A percentile compares a stretch with the other conserved stretches of the same genome.
Evolutionary conservation across 306 rosid genomes (phyloP).

Genomic region (Vigna unguiculata): DNA sequence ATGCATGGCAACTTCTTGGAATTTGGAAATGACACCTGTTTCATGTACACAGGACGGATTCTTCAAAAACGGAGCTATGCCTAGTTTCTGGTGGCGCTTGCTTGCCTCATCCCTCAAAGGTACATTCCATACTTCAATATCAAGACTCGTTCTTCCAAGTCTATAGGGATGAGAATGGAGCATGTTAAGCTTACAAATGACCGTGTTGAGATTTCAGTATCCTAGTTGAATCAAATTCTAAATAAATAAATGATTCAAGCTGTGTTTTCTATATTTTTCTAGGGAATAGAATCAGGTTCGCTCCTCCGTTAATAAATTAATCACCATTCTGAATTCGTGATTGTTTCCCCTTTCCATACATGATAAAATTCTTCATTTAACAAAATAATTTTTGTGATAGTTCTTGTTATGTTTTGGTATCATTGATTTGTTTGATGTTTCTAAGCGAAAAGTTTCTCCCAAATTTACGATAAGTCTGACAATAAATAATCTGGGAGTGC

Average conservation of each 20-base stretch:
- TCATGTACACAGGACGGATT: constrained; percentile 51
- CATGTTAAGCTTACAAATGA: constrained; percentile 28
- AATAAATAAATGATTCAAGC: not conserved
- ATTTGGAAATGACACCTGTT: constrained; percentile 18
- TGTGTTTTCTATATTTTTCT: constrained; percentile 16
- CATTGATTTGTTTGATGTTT: constrained; percentile 18
- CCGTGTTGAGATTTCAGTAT: constrained; percentile 10
- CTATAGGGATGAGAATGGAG: constrained; percentile 31
- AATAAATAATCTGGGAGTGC: not conserved
- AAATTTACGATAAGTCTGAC: not conserved
- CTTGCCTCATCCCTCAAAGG: constrained; percentile 79
- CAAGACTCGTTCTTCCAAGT: constrained; percentile 6
- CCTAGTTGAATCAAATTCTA: constrained; percentile 23
- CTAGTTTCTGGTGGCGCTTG: constrained; percentile 64
- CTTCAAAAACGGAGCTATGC: constrained; percentile 41
- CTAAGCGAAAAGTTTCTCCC: not conserved
- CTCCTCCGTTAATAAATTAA: constrained; percentile 7
- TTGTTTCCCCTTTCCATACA: not conserved
- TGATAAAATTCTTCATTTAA: not conserved
- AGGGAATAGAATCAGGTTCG: not conserved
- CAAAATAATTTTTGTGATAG: not conserved
- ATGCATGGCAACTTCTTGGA: constrained; percentile 28
- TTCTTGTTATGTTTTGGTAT: constrained; percentile 30
- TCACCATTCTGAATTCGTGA: not conserved
- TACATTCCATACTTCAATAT: constrained; percentile 43